Base-by-base conservation (phyloP, 2,329 filamentous ascomycete genomes). In the Exophiala calicioides region DNA sequence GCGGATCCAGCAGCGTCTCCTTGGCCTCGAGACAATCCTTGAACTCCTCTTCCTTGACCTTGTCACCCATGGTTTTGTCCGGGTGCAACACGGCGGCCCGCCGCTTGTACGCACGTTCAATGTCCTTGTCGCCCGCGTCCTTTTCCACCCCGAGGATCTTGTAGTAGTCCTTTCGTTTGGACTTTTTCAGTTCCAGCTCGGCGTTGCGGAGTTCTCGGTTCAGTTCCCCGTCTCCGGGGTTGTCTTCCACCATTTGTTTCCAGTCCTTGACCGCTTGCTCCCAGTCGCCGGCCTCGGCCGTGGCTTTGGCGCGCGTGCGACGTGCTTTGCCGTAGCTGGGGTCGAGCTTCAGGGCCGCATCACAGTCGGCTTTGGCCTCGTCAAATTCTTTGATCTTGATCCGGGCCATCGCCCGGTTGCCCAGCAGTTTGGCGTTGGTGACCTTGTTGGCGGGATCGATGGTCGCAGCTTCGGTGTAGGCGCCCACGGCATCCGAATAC, bases 11-110 rank as follows among this genome's bases (percentile, higher is more conserved):
- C 70, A 98, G 74, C 38, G 86, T 94, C 72, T 98, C 93, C 66
- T 98, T 95, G 30, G 91, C 91, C 75, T 98, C 93, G 61, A 90
- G 88, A 66, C 96, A 87, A 66, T 98, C 93, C 80, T 98, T 97
- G 80, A 98, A 98, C 63, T 88, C 84, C 60, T 88, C 86, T 62
- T 90, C 91, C 53, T 93, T 93, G 40, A 82, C 77, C 48, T 83
- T 79, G 60, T 96, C 88, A 53, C 86, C 88, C 1, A 86, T 88
- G 71, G 97, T 98, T 81, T 98, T 98, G 74, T 98, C 93, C 2
- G 93, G 93, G 68, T 98, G 93, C 66, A 95, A 87, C 56, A 90
- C 77, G 59, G 98, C 91, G 46, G 93, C 93, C 64, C 95, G 79
- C 70, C 93, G 95, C 57, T 91, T 84, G 75, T 98, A 98, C 1